A percentile compares a stretch with the other conserved stretches of the same genome.
phyloP scores from a whole-genome alignment of 2,329 filamentous ascomycete genomes.

The Aureobasidium sp. region DNA sequence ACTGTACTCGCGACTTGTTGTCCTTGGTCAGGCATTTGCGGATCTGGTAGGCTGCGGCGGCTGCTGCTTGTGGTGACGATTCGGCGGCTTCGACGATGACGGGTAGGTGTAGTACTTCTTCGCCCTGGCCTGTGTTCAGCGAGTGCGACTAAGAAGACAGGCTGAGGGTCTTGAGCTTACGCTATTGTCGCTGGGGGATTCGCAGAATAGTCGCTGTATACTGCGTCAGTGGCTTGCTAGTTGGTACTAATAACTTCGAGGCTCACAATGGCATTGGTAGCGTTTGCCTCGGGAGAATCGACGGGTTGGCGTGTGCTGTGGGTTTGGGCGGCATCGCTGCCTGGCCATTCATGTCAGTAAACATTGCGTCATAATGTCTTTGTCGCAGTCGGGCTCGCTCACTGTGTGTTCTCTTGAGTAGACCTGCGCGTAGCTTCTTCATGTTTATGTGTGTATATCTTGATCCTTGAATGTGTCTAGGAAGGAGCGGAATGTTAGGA shows the following conservation, averaged over 20 bases:
- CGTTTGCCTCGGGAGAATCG: conserved; percentile 60
- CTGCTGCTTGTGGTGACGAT: conserved; percentile 77
- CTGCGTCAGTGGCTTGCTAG: not conserved
- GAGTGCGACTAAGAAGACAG: conserved; percentile 4
- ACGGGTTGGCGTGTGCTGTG: conserved; percentile 24
- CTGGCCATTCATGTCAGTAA: conserved; percentile 18
- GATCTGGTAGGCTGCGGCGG: conserved; percentile 70
- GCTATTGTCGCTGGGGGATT: conserved; percentile 54
- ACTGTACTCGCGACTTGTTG: conserved; percentile 57
- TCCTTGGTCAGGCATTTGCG: conserved; percentile 76
- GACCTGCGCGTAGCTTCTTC: conserved; percentile 19
- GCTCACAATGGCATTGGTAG: conserved; percentile 57
- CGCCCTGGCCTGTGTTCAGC: conserved; percentile 45
- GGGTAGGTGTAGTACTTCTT: conserved; percentile 87
- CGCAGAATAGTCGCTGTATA: conserved; percentile 60
- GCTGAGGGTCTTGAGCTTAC: conserved; percentile 30
- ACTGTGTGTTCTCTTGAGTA: conserved; percentile 19
- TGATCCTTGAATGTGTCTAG: not conserved
- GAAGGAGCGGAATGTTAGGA: not conserved
- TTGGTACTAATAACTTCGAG: not conserved
- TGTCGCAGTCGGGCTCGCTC: not conserved
- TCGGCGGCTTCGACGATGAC: conserved; percentile 92
- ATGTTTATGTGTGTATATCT: not conserved
- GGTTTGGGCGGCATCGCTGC: conserved; percentile 18
- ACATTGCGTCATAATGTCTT: not conserved